These are phyloP conservation scores for Metschnikowia reukaufii DNA, from an alignment of 805 yeast genomes.

Conservation along the genomic window DNA sequence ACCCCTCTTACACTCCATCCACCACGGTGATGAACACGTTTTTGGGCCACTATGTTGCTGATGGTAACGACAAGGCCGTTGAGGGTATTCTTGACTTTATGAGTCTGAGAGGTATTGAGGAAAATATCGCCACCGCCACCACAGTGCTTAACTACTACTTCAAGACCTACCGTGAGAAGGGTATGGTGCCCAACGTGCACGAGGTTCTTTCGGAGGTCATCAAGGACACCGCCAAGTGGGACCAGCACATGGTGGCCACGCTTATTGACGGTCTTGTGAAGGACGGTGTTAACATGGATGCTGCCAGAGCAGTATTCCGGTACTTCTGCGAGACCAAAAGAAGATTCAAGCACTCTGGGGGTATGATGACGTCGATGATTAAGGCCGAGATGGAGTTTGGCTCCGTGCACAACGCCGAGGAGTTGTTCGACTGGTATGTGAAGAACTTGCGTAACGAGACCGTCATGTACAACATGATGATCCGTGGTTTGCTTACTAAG, in stretches of 20 bases:
- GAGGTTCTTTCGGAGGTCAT: slow-evolving; percentile 44
- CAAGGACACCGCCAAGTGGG: slow-evolving; percentile 32
- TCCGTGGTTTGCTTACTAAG: slow-evolving; percentile 28
- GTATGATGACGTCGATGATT: slow-evolving; percentile 48
- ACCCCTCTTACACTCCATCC: slow-evolving; percentile 41
- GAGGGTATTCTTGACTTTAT: slow-evolving; percentile 48
- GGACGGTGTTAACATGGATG: slow-evolving; percentile 44
- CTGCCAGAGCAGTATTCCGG: slow-evolving; percentile 53
- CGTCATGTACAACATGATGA: slow-evolving; percentile 44
- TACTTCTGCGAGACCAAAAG: slow-evolving; percentile 35
- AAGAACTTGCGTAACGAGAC: slow-evolving; percentile 36
- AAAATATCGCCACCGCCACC: slow-evolving; percentile 65
- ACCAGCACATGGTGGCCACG: slow-evolving; percentile 48
- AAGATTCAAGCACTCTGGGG: slow-evolving; percentile 25
- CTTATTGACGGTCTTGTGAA: slow-evolving; percentile 54
- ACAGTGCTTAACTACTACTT: slow-evolving; percentile 54
- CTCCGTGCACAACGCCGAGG: slow-evolving; percentile 29
- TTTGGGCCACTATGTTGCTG: slow-evolving; percentile 42
- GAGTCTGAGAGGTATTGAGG: slow-evolving; percentile 41
- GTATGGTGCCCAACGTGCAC: slow-evolving; percentile 42
- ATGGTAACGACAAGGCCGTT: slow-evolving; percentile 47
- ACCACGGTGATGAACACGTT: slow-evolving; percentile 53
- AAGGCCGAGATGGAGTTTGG: slow-evolving; percentile 48
- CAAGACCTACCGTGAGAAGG: slow-evolving; percentile 45
- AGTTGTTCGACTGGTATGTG: slow-evolving; percentile 35